Percentiles rank a stretch among this genome's conserved stretches.
Conservation (phyloP, 768 basidiomycete species). For the Pleurotus djamor region DNA sequence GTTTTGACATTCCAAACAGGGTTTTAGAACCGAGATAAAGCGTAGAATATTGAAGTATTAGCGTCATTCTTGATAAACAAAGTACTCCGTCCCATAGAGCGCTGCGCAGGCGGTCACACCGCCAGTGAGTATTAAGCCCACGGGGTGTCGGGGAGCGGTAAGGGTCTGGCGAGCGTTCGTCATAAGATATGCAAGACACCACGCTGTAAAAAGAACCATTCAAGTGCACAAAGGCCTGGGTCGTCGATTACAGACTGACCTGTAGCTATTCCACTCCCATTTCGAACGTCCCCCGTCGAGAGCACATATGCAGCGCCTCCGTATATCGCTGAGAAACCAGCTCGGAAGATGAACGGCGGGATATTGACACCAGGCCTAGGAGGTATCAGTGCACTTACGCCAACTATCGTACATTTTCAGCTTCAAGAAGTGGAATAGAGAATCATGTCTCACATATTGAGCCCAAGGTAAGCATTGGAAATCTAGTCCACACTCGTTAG, state of each 20-base stretch:
- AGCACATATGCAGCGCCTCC: slow-evolving; percentile 10
- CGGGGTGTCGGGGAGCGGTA: slow-evolving; percentile 7
- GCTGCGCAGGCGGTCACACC: slow-evolving; percentile 8
- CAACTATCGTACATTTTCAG: background rate
- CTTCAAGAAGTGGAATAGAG: background rate
- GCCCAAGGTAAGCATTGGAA: background rate
- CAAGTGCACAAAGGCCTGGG: no score
- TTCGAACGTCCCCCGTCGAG: slow-evolving; percentile 8
- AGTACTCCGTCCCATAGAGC: slow-evolving; percentile 13
- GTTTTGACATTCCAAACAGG: background rate
- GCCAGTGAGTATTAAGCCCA: slow-evolving; percentile 8
- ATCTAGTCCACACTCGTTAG: background rate
- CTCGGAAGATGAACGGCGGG: slow-evolving; percentile 10
- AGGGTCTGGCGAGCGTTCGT: slow-evolving; percentile 7
- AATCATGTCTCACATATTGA: background rate
- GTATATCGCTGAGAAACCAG: slow-evolving; percentile 9
- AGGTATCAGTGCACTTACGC: slow-evolving; percentile 3
- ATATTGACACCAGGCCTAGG: slow-evolving; percentile 2
- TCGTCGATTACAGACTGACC: background rate
- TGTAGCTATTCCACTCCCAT: slow-evolving; percentile 12
- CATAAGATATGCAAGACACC: slow-evolving; percentile 11
- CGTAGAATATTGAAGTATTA: background rate
- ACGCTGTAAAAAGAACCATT: background rate
- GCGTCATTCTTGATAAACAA: slow-evolving; percentile 10
- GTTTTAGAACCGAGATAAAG: background rate